Evolutionary conservation across 805 yeast genomes (phyloP), one percentile per base, ranked within the genome.

Genomic region (Starmerella vaccinii): DNA sequence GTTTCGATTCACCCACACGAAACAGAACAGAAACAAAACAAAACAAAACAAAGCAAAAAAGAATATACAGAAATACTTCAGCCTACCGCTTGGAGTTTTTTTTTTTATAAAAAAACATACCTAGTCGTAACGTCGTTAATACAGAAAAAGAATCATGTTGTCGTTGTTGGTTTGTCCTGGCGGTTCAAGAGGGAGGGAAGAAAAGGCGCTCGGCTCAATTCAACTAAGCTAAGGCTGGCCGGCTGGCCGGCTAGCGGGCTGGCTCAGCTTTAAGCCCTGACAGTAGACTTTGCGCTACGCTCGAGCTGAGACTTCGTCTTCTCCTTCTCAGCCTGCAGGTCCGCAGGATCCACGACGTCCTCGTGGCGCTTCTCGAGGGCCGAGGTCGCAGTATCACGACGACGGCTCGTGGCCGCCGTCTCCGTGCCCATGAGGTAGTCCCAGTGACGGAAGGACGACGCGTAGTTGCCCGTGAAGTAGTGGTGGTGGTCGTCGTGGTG

Each of bases 401-500:
- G 83, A 80, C 66, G 61, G 39, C 61, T 49, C 47, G 65, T 62
- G 65, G 76, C 60, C 60, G 64, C 64, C 46, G 63, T 66, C 94
- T 72, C 95, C n/a, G 98, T 89, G 66, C 82, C 82, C 59, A 90
- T 72, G 56, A 80, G 65, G 69, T 71, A 84, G 71, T 90, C 98
- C 94, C 95, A 88, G 86, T 95, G 85, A 71, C 97, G 82, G 77
- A 90, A 92, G 33, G 89, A 80, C 41, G 95, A 84, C 26, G 97
- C 92, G 67, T 87, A 90, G 69, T 89, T 88, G 59, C 97, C 97
- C 61, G 87, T 84, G 70, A 90, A 90, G 71, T 83, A 88, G 67
- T 85, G 95, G 68, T 90, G 98, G 66, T 90, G 98, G 69, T 85
- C 85, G 69, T 90, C 98, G 67, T 90, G 97, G 69, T 90, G 97